Base-by-base conservation (phyloP, 768 basidiomycete genomes). In the Tricholoma bakamatsutake region DNA sequence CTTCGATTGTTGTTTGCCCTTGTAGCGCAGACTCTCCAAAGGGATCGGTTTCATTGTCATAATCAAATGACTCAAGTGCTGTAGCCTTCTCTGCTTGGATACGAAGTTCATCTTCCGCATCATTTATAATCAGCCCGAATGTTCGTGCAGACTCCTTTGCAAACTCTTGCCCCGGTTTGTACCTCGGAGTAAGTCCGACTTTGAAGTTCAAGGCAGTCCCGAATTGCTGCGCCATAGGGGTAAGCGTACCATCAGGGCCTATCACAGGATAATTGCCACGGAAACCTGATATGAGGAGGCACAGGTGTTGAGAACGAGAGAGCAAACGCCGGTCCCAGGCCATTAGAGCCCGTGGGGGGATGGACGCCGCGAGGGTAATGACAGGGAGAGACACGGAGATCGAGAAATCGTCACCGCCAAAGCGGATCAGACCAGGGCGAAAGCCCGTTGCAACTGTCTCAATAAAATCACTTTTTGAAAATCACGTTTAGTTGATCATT, bases 241-340 rank as follows among this genome's bases (percentile, higher is more conserved):
- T 63, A 33, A 78, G 75, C 1, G 66, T 67, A 11, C 78, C 83
- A 51, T 78, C 76, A 3, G 66, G 58, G 49, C 70, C 62, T 40
- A 85, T 56, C 42, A 79, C 67, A n/a, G 84, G 85, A 68, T 85
- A 83, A 47, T 74, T 61, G 2, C 78, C 75, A 18, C 71, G 68
- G 55, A 81, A 72, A 6, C 84, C 81, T 15, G 80, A 80, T 13
- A 88, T 80, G 27, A 88, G 75, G n/a, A 89, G 76, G 5, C 80
- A 81, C 47, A 90, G 72, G 68, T 87, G 74, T 18, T 80, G 80
- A 11, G 78, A 70, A 30, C 76, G 74, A 4, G 80, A 73, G 18
- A 88, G 73, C 5, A 89, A 76, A 8, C 78, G 78, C 12, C 80
- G 74, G 62, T 90, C 88, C 88, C 88, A 90, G 21, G 87, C 86